phyloP scores from a whole-genome alignment of 257 asterid genomes.

The Solanum clarkiae region DNA sequence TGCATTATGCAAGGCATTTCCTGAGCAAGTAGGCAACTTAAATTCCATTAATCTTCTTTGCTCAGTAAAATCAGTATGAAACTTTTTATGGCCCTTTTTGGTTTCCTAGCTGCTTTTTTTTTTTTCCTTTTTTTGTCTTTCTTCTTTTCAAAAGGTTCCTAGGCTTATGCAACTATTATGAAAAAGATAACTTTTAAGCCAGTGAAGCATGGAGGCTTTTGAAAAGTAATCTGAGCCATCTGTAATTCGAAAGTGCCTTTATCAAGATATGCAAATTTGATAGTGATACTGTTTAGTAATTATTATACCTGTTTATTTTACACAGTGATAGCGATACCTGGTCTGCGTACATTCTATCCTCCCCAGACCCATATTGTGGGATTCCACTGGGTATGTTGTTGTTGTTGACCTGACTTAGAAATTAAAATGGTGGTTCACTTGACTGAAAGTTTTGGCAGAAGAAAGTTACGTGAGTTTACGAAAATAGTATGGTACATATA shows the following conservation, averaged over 20 bases:
- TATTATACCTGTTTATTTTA: neutral
- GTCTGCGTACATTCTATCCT: no score
- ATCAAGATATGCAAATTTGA: neutral
- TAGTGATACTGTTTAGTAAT: neutral
- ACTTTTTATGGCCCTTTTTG: neutral
- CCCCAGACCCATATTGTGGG: no score
- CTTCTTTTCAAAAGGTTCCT: neutral
- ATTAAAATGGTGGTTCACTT: neutral
- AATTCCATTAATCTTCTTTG: neutral
- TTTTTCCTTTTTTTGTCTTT: neutral
- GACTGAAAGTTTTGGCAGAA: neutral
- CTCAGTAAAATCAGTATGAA: neutral
- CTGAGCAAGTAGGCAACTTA: constrained; percentile 39
- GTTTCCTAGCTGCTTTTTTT: neutral
- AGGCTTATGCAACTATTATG: neutral
- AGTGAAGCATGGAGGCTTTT: neutral
- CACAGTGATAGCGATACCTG: neutral
- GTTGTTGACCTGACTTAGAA: neutral
- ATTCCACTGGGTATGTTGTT: no score
- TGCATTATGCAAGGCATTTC: constrained; percentile 59
- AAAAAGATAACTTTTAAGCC: neutral
- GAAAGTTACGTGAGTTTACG: neutral
- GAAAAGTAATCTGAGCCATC: neutral
- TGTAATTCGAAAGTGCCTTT: neutral
- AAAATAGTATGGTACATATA: neutral